Conservation (phyloP, 2,329 filamentous ascomycete genomes). For the Phaeosphaeriaceae sp. region DNA sequence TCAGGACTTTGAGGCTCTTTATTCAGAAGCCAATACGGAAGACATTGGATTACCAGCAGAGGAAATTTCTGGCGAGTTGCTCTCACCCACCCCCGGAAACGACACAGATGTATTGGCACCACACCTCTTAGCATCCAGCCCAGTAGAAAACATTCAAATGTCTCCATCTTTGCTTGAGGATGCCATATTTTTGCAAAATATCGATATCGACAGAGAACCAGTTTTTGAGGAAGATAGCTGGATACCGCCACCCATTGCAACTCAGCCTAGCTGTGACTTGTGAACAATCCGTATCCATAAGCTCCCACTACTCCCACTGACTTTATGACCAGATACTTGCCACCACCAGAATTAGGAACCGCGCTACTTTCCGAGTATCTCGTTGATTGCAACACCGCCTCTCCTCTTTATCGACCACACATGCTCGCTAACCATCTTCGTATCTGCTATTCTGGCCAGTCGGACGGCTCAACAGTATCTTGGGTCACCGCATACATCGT, state of each 20-base stretch:
- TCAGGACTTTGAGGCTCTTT: constrained; percentile 17
- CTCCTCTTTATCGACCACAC: constrained; percentile 28
- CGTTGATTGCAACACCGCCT: constrained; percentile 33
- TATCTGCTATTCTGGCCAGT: constrained; percentile 28
- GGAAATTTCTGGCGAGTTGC: neutral
- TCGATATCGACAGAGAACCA: constrained; percentile 8
- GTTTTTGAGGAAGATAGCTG: neutral
- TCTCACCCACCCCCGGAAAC: too few relatives aligned
- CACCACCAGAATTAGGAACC: constrained; percentile 30
- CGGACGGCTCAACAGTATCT: constrained; percentile 29
- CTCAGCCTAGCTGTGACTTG: constrained; percentile 13
- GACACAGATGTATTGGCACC: neutral
- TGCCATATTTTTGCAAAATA: constrained; percentile 22
- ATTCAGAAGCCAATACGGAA: constrained; percentile 6
- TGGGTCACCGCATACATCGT: constrained; percentile 33
- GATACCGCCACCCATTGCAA: constrained; percentile 1
- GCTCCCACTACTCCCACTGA: too few relatives aligned
- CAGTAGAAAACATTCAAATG: constrained; percentile 6
- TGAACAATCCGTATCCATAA: neutral
- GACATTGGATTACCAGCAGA: neutral
- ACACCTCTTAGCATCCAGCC: neutral
- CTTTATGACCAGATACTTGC: constrained; percentile 15
- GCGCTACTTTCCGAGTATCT: constrained; percentile 31
- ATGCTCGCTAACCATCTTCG: constrained; percentile 30
- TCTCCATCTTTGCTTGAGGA: constrained; percentile 22